Base-by-base conservation (phyloP, 768 basidiomycete genomes). In the Mycena epipterygia region DNA sequence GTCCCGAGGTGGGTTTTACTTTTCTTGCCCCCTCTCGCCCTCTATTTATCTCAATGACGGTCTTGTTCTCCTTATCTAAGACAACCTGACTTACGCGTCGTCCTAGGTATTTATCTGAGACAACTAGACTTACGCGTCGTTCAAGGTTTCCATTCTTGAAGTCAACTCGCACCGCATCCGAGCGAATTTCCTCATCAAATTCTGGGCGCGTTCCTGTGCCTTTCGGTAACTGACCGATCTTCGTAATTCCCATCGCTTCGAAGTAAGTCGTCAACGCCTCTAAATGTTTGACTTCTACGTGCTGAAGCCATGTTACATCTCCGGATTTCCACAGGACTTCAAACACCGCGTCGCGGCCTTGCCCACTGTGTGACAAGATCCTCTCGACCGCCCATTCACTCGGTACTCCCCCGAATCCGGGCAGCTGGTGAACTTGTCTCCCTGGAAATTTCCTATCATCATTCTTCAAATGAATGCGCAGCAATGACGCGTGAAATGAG, bases 401-500 rank as follows among this genome's bases (percentile, higher is more conserved):
- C 0, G 57, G 33, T 0, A 52, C 35, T 3, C 13, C 58, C 0
- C 76, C 76, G 41, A 76, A 76, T 17, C 77, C 76, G n/a, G 75
- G 73, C 5, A 69, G 25, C 21, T 65, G 66, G 17, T 59, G 49
- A 5, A 57, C 3, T 12, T 76, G 65, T 0, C 76, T 29, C 3
- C 68, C 72, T 0, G 83, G 83, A 58, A 83, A 84, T 0, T 69
- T 46, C 0, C 17, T 1, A 17, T 67, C 33, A 58, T 84, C 76
- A 53, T 80, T 82, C 1, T 77, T 48, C 3, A 66, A 4, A 39
- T 73, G 76, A 12, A 60, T 73, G 0, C 70, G 44, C 0, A 84
- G 71, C 27, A 79, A 71, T 12, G 76, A 77, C 1, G 73, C 70
- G 44, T 84, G 82, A 72, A 83, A 84, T 0, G 69, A 75, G 0